These are phyloP conservation scores for Stagonosporopsis rhizophila DNA, from an alignment of 2,329 filamentous ascomycete genomes.

Conservation along the genomic window DNA sequence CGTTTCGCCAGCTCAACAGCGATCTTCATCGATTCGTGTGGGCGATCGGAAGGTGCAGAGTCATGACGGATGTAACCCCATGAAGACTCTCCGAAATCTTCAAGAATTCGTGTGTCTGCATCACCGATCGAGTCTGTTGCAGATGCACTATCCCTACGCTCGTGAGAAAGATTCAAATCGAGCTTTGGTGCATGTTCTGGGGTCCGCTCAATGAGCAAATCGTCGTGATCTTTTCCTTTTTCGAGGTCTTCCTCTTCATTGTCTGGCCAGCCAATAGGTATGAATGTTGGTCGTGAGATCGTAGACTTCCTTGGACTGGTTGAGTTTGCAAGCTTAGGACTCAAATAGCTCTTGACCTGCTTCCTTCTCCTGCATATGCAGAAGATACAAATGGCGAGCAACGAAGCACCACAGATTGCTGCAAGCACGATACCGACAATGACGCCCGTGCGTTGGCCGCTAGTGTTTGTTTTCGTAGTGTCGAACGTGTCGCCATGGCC, in stretches of 20 bases:
- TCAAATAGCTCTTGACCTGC: constrained; percentile 29
- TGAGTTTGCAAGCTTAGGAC: constrained; percentile 26
- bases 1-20: constrained; percentile 50
- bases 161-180: constrained; percentile 41
- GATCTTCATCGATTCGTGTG: constrained; percentile 54
- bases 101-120: constrained; percentile 47
- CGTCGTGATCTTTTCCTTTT: constrained; percentile 42
- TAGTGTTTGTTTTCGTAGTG: constrained; percentile 6
- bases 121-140: constrained; percentile 50
- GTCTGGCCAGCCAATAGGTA: constrained; percentile 37
- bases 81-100: constrained; percentile 49
- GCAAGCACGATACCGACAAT: constrained; percentile 43
- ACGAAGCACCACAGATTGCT: constrained; percentile 36
- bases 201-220: constrained; percentile 22
- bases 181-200: constrained; percentile 51
- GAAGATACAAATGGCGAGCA: constrained; percentile 34
- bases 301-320: constrained; percentile 42
- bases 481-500: constrained; percentile 16
- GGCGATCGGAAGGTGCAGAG: constrained; percentile 47
- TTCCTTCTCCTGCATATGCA: constrained; percentile 35
- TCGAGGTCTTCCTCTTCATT: constrained; percentile 47
- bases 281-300: constrained; percentile 53
- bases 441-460: constrained; percentile 26
- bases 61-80: constrained; percentile 43
- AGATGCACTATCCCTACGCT: constrained; percentile 43